Evolutionary conservation across 2,329 filamentous ascomycete species (phyloP), one percentile per base, ranked within the genome.

Genomic region (Thielaviopsis ethacetica): DNA sequence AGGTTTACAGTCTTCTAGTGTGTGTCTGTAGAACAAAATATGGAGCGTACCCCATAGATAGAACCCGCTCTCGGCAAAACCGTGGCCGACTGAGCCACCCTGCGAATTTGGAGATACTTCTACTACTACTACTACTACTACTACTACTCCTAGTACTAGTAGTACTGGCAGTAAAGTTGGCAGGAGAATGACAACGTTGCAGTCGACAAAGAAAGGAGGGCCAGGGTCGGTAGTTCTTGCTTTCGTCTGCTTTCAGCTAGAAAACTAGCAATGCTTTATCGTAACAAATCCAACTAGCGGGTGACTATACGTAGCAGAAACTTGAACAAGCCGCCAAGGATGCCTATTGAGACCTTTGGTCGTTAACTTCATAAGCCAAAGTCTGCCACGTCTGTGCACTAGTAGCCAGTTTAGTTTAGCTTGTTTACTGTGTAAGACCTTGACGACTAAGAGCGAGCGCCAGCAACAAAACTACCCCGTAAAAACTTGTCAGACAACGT

Each of bases 341-440:
- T 44, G 38, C 2, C 13, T 44, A 50, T 55, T 15, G 30, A 49
- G 54, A 56, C 54, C 54, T 56, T 56, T 56, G 24, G 54, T 30
- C 22, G 54, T 56, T 56, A 56, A 56, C 26, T 26, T 56, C 41
- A 56, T 56, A 49, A 49, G 41, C 41, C 41, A 56, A 50, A 44
- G 41, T 12, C 41, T 34, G 30, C 54, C 54, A 56, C 38, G 54
- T 41, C 24, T 44, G 21, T 24, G 41, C 41, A 49, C 54, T 56
- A 55, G 22, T 22, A 34, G 5, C 17, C 53, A 34, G 34, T 19
- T 24, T 55, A 44, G 53, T n/a, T 22, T 41, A 41, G 17, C 52
- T 53, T 30, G 5, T 52, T 34, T 34, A 6, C 30, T 34, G 7
- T 34, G 6, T 12, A 34, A 34, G 7, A 34, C 30, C 7, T 34